Base-by-base conservation (phyloP, 1,284 basidiomycete species). In the Cutaneotrichosporon mucoides region DNA sequence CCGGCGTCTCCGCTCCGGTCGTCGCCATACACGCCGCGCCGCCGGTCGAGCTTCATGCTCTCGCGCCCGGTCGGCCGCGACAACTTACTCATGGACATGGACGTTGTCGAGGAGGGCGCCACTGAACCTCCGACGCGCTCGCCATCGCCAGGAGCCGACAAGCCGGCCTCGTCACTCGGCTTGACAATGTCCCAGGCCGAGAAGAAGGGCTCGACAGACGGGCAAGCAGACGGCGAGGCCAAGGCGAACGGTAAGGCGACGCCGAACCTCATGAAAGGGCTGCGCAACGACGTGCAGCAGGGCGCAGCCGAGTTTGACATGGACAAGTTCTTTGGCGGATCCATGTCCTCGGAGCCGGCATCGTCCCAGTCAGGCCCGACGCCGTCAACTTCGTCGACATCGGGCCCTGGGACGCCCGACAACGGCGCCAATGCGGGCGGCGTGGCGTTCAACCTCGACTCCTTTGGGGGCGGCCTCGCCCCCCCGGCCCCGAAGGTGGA, bases 51-150 rank as follows among this genome's bases (percentile, higher is more conserved):
- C 53, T 85, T 86, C 70, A 79, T 85, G 45, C 76, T 86, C 5
- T 81, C 83, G 57, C 82, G 82, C 10, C 79, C 77, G 35, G 70
- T 84, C 59, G 84, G 84, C 44, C 81, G 83, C 51, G 84, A 88
- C 1, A 87, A 87, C 12, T 89, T 92, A 65, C 72, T 89, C 53
- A 92, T 93, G 69, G 91, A 93, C 76, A 90, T 93, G 84, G 88
- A 90, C 60, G 82, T 90, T n/a, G 53, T 75, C 16, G 67, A 62
- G 2, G 70, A 63, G 40, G 43, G 47, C 34, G 84, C 85, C 13
- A 79, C 83, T 16, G 72, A 68, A 53, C 84, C 86, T 15, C 80
- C 85, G 0, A 86, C 86, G 13, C 82, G 84, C 54, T 72, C 78
- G 16, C 77, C 80, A 5, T 85, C 86, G 3, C 61, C 40, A 4